Percentiles rank a stretch among this genome's conserved stretches.
Conservation (phyloP, 495 filamentous ascomycete species). For the Massariosphaeria phaeospora region DNA sequence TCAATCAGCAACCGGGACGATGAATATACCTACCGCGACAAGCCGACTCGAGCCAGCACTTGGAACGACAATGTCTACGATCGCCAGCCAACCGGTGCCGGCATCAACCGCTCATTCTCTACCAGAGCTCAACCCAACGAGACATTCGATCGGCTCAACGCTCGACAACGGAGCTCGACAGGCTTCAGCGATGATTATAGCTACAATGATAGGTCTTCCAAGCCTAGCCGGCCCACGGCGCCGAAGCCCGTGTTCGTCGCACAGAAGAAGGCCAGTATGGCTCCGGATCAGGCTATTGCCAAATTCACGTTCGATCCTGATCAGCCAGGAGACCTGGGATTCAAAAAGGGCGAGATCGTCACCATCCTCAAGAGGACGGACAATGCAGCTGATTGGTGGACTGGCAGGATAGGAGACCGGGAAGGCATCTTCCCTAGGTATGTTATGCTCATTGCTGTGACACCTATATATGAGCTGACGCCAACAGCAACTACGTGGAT, state of each 20-base stretch:
- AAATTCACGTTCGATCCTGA: slow-evolving; percentile 91
- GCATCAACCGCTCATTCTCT: slow-evolving; percentile 49
- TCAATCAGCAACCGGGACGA: slow-evolving; percentile 35
- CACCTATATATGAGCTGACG: too few species aligned
- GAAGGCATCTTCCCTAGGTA: slow-evolving; percentile 60
- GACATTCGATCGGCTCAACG: slow-evolving; percentile 48
- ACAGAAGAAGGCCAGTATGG: slow-evolving; percentile 60
- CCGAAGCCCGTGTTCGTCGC: slow-evolving; percentile 77
- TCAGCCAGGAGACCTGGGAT: slow-evolving; percentile 85
- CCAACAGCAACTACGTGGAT: too few species aligned
- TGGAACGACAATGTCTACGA: slow-evolving; percentile 92
- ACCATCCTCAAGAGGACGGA: slow-evolving; percentile 98
- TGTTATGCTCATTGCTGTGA: too few species aligned
- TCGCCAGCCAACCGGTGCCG: slow-evolving; percentile 47
- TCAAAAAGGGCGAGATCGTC: slow-evolving; percentile 96
- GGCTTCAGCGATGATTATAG: slow-evolving; percentile 29
- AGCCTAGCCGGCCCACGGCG: slow-evolving; percentile 62
- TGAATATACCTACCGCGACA: slow-evolving; percentile 59
- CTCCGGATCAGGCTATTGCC: slow-evolving; percentile 80
- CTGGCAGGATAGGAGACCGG: slow-evolving; percentile 58
- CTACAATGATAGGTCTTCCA: slow-evolving; percentile 54
- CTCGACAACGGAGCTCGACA: slow-evolving; percentile 30
- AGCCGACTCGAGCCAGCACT: slow-evolving; percentile 65
- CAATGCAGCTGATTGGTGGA: slow-evolving; percentile 86
- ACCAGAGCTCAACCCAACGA: slow-evolving; percentile 47